Percentiles rank a stretch among this genome's conserved stretches.
These are phyloP conservation scores for Delphinella strobiligena DNA, from an alignment of 2,329 filamentous ascomycete species.

Conservation along the genomic window DNA sequence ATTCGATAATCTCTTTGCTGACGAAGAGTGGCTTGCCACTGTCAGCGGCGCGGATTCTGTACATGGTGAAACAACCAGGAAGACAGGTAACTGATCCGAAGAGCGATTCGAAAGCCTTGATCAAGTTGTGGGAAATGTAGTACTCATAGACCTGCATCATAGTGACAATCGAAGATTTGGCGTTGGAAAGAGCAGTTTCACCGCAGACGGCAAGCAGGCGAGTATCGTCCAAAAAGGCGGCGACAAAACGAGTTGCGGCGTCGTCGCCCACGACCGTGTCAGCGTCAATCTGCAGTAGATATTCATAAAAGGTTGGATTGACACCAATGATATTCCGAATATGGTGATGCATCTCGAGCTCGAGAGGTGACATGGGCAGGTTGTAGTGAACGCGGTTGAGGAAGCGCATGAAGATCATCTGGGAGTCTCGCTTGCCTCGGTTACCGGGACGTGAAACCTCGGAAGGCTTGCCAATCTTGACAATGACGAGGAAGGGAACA, in stretches of 20 bases:
- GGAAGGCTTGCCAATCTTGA: constrained; percentile 86
- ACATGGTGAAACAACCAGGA: constrained; percentile 99
- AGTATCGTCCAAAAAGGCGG: constrained; percentile 82
- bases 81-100: constrained; percentile 97
- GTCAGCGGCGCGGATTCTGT: constrained; percentile 87
- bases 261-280: constrained; percentile 89
- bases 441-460: constrained; percentile 71
- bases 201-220: constrained; percentile 89
- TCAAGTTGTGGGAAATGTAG: constrained; percentile 95
- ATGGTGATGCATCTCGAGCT: constrained; percentile 97
- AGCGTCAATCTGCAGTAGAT: constrained; percentile 89
- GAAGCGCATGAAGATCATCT: constrained; percentile 98
- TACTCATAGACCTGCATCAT: constrained; percentile 99
- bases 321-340: constrained; percentile 98
- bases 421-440: constrained; percentile 97
- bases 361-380: constrained; percentile 85
- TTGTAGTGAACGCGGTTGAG: constrained; percentile 98
- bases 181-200: constrained; percentile 86
- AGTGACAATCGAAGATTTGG: constrained; percentile 84
- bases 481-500: constrained; percentile 89
- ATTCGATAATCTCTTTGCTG: constrained; percentile 77
- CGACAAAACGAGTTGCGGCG: constrained; percentile 82
- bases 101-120: constrained; percentile 92
- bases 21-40: constrained; percentile 94
- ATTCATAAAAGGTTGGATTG: constrained; percentile 97